Evolutionary conservation across 208 protist genomes (phyloP), one percentile per base, ranked within the genome.

Genomic region (Leishmania arabica): DNA sequence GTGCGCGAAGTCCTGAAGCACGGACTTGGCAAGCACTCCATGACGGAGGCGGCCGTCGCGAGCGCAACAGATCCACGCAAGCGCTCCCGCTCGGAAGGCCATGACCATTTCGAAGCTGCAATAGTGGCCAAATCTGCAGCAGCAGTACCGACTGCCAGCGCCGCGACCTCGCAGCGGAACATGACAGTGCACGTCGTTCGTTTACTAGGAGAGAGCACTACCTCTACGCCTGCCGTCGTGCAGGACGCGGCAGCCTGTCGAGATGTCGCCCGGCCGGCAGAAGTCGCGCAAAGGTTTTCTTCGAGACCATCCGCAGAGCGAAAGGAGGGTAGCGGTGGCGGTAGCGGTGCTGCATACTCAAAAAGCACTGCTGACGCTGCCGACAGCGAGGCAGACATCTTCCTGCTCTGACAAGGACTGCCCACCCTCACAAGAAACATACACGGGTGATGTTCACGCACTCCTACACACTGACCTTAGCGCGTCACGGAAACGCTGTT

Each of bases 321-420:
- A 13, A 73, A 37, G 17, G n/a, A 37, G 31, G 45, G 13, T 27
- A 21, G 24, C 9, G 37, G 54, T 11, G 60, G 68, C 24, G 27
- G 19, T 1, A 13, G 17, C 42, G n/a, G 75, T 78, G 60, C 60
- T 27, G 62, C 60, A 78, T 34, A 70, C 56, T 42, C 75, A 51
- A 56, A 31, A 34, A 37, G 47, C 74, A 66, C 74, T 11, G n/a
- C 58, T 53, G 82, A 78, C 5, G 77, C 56, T 31, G 82, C 82
- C 9, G 82, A 85, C 82, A 82, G 82, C 65, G 82, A 85, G 15
- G 77, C 77, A 45, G 82, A 85, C 60, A 76, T 85, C 56, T 85
- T 85, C 66, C 19, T 85, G 65, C 42, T 85, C 45, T 85, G 47
- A 70, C 19, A 45, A 34, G 19, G 40, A 45, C 27, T 31, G 9